phyloP scores from a whole-genome alignment of 2,329 filamentous ascomycete genomes.

The Zasmidium angulare region DNA sequence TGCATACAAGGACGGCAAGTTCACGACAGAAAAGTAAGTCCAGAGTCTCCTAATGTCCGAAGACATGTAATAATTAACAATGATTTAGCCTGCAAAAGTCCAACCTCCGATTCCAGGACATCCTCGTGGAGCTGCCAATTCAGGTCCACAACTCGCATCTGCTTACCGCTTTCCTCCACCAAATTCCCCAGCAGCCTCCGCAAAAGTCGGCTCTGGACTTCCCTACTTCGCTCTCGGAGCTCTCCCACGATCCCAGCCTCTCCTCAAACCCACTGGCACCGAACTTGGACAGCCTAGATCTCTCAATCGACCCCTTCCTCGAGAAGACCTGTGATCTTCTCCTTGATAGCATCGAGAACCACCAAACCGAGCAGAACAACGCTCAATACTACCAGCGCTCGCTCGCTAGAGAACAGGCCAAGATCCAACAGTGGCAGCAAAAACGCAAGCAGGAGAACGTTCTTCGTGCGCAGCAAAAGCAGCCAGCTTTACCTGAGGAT shows the following conservation, averaged over 20 bases:
- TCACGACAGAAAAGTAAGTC: slow-evolving; percentile 87
- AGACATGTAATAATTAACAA: slow-evolving; percentile 25
- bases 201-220: slow-evolving; percentile 64
- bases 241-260: slow-evolving; percentile 63
- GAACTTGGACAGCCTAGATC: slow-evolving; percentile 84
- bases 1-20: slow-evolving; percentile 95
- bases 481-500: slow-evolving; percentile 85
- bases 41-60: not conserved
- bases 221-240: slow-evolving; percentile 75
- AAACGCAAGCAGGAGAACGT: slow-evolving; percentile 98
- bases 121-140: slow-evolving; percentile 86
- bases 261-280: slow-evolving; percentile 71
- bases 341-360: slow-evolving; percentile 92
- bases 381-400: slow-evolving; percentile 97
- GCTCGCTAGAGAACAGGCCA: slow-evolving; percentile 87
- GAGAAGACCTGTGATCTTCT: slow-evolving; percentile 98
- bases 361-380: slow-evolving; percentile 99
- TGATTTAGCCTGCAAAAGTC: slow-evolving; percentile 80
- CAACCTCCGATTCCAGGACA: slow-evolving; percentile 89
- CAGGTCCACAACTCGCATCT: slow-evolving; percentile 95
- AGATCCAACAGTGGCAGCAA: slow-evolving; percentile 93
- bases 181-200: slow-evolving; percentile 70
- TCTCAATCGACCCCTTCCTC: slow-evolving; percentile 94
- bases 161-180: slow-evolving; percentile 91
- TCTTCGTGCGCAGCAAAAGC: slow-evolving; percentile 79